Evolutionary conservation across 768 basidiomycete species (phyloP).

Genomic region (Tricholomella constricta): DNA sequence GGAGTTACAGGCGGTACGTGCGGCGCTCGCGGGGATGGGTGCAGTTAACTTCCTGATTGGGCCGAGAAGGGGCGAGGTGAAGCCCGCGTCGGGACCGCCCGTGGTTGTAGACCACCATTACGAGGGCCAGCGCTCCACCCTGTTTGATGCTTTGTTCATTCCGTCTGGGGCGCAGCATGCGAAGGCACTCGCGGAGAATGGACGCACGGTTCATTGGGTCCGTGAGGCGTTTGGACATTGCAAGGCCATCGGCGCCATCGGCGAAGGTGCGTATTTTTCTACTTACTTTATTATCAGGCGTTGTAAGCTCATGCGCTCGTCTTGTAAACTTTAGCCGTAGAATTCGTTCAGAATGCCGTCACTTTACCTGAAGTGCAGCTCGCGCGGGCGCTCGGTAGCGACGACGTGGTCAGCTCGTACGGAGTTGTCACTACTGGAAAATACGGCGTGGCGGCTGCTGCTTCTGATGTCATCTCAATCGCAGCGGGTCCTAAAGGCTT

Average conservation of each 20-base stretch:
- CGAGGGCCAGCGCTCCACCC: slow-evolving; percentile 77
- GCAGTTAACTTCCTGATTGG: slow-evolving; percentile 70
- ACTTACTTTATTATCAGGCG: too few relatives aligned
- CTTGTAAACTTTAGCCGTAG: slow-evolving; percentile 50
- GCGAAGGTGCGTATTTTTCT: slow-evolving; percentile 48
- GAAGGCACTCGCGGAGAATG: slow-evolving; percentile 58
- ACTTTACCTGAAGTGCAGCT: slow-evolving; percentile 49
- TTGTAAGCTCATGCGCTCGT: too few relatives aligned
- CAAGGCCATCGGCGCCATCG: slow-evolving; percentile 80
- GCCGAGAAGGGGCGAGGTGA: slow-evolving; percentile 59
- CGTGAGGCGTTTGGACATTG: slow-evolving; percentile 87
- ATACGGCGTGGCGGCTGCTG: slow-evolving; percentile 41
- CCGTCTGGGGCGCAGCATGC: slow-evolving; percentile 67
- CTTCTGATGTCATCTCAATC: slow-evolving; percentile 42
- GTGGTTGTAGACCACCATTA: slow-evolving; percentile 68
- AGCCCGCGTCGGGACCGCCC: slow-evolving; percentile 32
- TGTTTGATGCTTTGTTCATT: slow-evolving; percentile 83
- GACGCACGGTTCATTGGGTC: slow-evolving; percentile 79
- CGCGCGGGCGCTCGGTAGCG: slow-evolving; percentile 29
- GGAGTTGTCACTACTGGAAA: slow-evolving; percentile 65
- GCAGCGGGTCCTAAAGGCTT: slow-evolving; percentile 52
- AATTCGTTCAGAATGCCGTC: slow-evolving; percentile 48
- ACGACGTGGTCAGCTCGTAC: slow-evolving; percentile 55
- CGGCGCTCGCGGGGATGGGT: slow-evolving; percentile 49
- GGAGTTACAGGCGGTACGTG: slow-evolving; percentile 61